Conservation (phyloP, 1,284 basidiomycete genomes). For the Boletus sp. region DNA sequence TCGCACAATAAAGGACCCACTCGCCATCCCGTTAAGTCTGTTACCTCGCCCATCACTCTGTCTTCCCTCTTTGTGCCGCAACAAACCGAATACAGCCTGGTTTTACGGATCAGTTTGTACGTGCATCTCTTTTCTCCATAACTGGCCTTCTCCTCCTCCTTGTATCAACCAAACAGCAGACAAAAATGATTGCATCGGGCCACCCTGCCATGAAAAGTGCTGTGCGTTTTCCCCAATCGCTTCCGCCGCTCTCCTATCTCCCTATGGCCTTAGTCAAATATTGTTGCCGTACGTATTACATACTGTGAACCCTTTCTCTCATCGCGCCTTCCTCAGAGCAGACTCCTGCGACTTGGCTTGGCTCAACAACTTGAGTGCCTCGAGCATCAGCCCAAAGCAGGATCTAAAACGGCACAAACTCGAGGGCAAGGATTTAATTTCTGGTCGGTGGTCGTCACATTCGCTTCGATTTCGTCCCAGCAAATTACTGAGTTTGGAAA, state of each 20-base stretch:
- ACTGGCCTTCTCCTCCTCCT: neutral
- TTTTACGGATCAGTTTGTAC: neutral
- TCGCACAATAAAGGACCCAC: neutral
- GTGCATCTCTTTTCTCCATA: neutral
- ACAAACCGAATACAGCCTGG: neutral
- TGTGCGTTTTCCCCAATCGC: neutral
- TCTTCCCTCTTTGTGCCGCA: neutral
- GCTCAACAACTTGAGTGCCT: neutral
- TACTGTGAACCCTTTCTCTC: neutral
- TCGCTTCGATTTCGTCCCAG: neutral
- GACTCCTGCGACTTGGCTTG: neutral
- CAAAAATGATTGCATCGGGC: neutral
- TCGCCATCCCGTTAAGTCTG: neutral
- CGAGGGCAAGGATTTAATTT: neutral
- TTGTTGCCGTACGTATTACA: constrained; percentile 4
- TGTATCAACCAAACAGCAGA: neutral
- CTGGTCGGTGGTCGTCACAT: neutral
- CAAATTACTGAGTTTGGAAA: neutral
- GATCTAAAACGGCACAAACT: too few species aligned
- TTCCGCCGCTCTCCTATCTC: constrained; percentile 5
- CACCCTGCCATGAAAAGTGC: neutral
- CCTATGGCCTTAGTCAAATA: neutral
- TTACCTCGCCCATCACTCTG: neutral
- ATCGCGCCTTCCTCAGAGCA: neutral
- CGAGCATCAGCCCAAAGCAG: neutral